A percentile compares a stretch with the other conserved stretches of the same genome.
phyloP scores from a whole-genome alignment of 1,139 yeast genomes.

The Geotrichum carabidarum region DNA sequence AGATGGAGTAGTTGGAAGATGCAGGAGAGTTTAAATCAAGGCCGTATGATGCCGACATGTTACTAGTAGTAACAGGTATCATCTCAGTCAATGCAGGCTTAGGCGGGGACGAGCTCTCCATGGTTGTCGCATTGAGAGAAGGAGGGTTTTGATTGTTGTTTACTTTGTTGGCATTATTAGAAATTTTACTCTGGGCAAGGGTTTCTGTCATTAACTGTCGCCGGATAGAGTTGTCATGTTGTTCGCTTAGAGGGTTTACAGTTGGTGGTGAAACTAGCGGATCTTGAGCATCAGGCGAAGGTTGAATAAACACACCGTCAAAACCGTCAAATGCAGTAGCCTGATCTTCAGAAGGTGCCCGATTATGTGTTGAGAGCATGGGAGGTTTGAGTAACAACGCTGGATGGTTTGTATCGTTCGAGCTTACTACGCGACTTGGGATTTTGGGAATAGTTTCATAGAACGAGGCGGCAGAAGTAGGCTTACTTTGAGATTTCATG shows the following conservation, averaged over 20 bases:
- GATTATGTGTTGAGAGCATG: constrained; percentile 3
- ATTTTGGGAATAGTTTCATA: constrained; percentile 8
- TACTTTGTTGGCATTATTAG: neutral
- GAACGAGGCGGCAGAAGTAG: constrained; percentile 4
- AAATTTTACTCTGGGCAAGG: neutral
- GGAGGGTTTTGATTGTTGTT: neutral
- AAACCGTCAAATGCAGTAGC: constrained; percentile 7
- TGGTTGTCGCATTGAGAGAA: neutral
- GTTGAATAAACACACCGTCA: constrained; percentile 10
- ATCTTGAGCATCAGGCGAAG: neutral
- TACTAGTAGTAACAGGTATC: neutral
- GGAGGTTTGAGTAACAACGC: constrained; percentile 13
- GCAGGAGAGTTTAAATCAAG: constrained; percentile 2
- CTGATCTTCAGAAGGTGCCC: constrained; percentile 2
- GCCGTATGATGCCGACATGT: neutral
- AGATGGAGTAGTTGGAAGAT: neutral
- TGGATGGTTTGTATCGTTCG: neutral
- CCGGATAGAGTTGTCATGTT: no score
- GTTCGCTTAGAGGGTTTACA: neutral
- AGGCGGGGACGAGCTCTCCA: neutral
- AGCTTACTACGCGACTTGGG: neutral
- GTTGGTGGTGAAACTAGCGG: neutral
- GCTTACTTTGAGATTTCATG: neutral
- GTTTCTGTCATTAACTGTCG: neutral
- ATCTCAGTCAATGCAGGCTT: neutral